phyloP scores from a whole-genome alignment of 805 yeast genomes.

The Cyberlindnera xishuangbannaensis region DNA sequence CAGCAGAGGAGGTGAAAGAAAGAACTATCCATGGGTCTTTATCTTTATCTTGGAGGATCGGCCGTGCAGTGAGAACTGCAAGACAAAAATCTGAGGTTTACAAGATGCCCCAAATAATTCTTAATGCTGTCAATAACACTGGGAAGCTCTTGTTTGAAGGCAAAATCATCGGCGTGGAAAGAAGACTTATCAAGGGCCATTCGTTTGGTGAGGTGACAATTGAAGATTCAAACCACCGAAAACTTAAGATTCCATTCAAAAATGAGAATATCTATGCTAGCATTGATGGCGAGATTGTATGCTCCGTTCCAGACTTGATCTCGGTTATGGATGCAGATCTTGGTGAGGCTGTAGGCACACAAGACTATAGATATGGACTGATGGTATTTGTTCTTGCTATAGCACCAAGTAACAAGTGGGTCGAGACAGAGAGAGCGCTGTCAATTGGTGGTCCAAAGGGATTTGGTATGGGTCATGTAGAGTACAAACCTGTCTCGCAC shows the following conservation, averaged over 20 bases:
- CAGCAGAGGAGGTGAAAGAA: constrained; percentile 22
- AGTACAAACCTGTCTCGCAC: constrained; percentile 32
- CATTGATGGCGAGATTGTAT: constrained; percentile 26
- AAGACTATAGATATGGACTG: constrained; percentile 42
- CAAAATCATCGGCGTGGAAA: constrained; percentile 38
- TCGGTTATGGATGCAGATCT: constrained; percentile 36
- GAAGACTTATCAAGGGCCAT: constrained; percentile 37
- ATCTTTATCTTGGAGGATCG: constrained; percentile 43
- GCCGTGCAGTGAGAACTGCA: constrained; percentile 35
- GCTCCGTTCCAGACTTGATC: constrained; percentile 43
- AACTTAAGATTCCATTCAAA: constrained; percentile 38
- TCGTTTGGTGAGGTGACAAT: constrained; percentile 39
- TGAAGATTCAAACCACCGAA: constrained; percentile 18
- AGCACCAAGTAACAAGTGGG: constrained; percentile 35
- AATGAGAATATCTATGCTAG: constrained; percentile 39
- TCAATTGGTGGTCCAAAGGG: constrained; percentile 36
- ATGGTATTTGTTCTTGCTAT: constrained; percentile 37
- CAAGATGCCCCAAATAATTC: constrained; percentile 29
- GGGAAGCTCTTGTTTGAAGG: constrained; percentile 35
- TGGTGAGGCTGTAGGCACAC: constrained; percentile 44
- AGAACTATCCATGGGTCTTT: constrained; percentile 28
- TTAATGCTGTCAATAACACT: constrained; percentile 33
- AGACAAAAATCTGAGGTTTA: constrained; percentile 33
- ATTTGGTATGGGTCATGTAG: constrained; percentile 29
- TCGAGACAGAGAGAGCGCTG: constrained; percentile 30